Conservation (phyloP, 306 rosid genomes). For the Vicia faba region DNA sequence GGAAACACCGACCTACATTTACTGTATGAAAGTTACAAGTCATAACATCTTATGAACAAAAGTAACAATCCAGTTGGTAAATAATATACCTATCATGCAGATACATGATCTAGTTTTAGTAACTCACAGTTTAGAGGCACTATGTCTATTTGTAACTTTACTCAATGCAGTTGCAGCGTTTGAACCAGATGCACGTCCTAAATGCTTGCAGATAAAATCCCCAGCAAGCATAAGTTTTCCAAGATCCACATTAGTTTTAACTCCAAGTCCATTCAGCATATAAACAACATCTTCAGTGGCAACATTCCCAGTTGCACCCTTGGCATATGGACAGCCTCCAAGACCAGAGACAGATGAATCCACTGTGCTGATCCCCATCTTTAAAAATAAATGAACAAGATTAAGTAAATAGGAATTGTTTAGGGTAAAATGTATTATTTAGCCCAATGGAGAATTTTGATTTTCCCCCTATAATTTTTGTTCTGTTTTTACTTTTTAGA, state of each 20-base stretch:
- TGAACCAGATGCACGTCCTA: conserved; percentile 75
- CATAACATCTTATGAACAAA: conserved; percentile 16
- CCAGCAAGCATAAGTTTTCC: conserved; percentile 77
- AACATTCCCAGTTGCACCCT: conserved; percentile 92
- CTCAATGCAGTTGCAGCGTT: conserved; percentile 74
- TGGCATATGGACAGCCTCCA: conserved; percentile 95
- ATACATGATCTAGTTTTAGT: conserved; percentile 30
- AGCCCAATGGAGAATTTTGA: background rate
- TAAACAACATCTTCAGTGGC: conserved; percentile 94
- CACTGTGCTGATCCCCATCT: conserved; percentile 77
- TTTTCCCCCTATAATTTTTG: background rate
- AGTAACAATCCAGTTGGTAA: conserved; percentile 17
- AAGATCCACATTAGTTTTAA: conserved; percentile 72
- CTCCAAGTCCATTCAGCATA: conserved; percentile 84
- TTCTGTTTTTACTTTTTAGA: background rate
- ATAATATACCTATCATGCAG: conserved; percentile 16
- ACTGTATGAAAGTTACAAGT: background rate
- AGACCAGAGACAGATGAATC: conserved; percentile 95
- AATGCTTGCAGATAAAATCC: conserved; percentile 75
- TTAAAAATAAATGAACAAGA: conserved; percentile 23
- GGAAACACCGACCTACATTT: conserved; percentile 13
- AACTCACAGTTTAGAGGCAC: conserved; percentile 70
- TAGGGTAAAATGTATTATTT: background rate
- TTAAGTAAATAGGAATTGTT: conserved; percentile 11
- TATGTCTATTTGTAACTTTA: conserved; percentile 43